phyloP scores from a whole-genome alignment of 345 rosid species.

The Mercurialis annua region DNA sequence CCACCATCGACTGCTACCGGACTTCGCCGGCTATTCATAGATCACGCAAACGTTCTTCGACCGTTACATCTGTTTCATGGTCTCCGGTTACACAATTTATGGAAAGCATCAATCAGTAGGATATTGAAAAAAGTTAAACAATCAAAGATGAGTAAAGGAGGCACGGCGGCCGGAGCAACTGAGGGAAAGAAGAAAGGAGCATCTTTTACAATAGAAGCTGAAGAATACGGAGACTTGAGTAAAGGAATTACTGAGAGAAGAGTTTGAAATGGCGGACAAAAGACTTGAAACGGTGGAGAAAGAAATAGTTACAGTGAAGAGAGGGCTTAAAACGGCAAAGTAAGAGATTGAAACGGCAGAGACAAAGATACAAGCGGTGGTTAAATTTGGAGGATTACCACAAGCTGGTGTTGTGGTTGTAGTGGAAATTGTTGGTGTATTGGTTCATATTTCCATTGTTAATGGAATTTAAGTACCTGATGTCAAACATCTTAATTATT shows the following conservation, averaged over 20 bases:
- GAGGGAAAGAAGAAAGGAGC: too few species aligned
- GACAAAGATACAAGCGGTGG: slow-evolving; percentile 41
- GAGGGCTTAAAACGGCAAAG: slow-evolving; percentile 39
- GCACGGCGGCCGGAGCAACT: too few species aligned
- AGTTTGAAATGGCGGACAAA: too few species aligned
- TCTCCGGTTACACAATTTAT: too few species aligned
- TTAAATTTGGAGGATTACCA: slow-evolving; percentile 59
- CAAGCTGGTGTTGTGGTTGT: slow-evolving; percentile 78
- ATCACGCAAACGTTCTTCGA: too few species aligned
- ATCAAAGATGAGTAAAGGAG: too few species aligned
- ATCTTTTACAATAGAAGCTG: too few species aligned
- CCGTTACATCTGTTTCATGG: too few species aligned
- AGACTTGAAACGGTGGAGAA: slow-evolving; percentile 54
- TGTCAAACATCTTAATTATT: slow-evolving; percentile 34
- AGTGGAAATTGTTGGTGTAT: slow-evolving; percentile 67
- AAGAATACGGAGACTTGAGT: slow-evolving; percentile 68
- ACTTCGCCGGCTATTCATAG: too few species aligned
- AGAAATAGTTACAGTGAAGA: slow-evolving; percentile 38
- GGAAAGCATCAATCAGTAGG: too few species aligned
- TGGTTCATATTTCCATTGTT: slow-evolving; percentile 66
- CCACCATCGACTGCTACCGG: too few species aligned
- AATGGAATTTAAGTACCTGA: slow-evolving; percentile 79
- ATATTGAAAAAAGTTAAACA: too few species aligned
- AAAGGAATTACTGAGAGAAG: slow-evolving; percentile 67
- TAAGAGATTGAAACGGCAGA: slow-evolving; percentile 55